These are phyloP conservation scores for Cadophora sp. DNA, from an alignment of 2,329 filamentous ascomycete species.

Conservation along the genomic window DNA sequence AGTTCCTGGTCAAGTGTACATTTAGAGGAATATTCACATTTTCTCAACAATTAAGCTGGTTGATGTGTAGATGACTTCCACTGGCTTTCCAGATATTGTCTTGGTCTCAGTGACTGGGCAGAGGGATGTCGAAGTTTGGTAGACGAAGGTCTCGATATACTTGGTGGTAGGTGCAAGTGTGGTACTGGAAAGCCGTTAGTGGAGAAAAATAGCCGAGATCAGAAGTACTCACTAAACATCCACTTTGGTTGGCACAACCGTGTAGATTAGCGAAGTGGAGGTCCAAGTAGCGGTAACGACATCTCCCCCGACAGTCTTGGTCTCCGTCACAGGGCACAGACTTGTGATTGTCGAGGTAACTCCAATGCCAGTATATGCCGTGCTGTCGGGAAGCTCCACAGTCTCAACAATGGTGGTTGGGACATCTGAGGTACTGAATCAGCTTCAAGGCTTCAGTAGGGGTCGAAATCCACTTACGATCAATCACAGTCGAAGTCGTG, in stretches of 20 bases:
- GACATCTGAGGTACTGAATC: constrained; percentile 1
- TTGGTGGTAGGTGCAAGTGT: constrained; percentile 20
- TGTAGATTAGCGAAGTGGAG: constrained; percentile 36
- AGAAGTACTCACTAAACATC: constrained; percentile 26
- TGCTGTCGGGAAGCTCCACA: constrained; percentile 32
- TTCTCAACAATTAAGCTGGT: constrained; percentile 38
- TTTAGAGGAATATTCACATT: constrained; percentile 19
- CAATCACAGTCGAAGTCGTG: constrained; percentile 46
- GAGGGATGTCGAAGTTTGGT: constrained; percentile 48
- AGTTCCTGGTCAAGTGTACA: not conserved
- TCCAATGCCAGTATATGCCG: constrained; percentile 14
- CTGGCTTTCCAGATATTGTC: constrained; percentile 50
- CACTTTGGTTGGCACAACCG: constrained; percentile 29
- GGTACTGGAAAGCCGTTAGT: constrained; percentile 16
- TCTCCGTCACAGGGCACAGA: constrained; percentile 49
- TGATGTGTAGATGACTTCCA: constrained; percentile 43
- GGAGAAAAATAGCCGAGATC: not conserved
- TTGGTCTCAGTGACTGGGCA: constrained; percentile 54
- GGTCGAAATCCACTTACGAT: not conserved
- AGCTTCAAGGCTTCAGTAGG: not conserved
- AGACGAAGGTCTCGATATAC: constrained; percentile 43
- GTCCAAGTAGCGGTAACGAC: constrained; percentile 30
- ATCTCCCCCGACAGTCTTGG: constrained; percentile 50
- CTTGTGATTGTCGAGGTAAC: constrained; percentile 45
- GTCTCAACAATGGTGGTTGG: constrained; percentile 35